Evolutionary conservation across 148 eudicot genomes (phyloP).

Genomic region (Fagopyrum tataricum): DNA sequence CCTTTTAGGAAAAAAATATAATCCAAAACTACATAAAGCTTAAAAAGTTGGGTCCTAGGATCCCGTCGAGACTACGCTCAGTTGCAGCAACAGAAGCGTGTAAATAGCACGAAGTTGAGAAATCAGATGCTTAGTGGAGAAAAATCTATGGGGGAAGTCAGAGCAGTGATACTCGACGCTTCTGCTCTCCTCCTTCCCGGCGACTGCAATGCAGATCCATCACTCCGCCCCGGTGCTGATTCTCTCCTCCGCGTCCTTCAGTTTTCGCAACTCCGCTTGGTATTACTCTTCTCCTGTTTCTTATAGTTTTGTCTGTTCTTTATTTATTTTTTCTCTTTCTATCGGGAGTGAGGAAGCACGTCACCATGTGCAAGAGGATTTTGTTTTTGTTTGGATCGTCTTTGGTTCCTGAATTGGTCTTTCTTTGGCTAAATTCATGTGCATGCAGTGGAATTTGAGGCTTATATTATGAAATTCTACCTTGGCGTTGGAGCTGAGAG

Average conservation of each 20-base stretch:
- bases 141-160: slow-evolving; percentile 27
- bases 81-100: no score
- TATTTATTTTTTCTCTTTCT: neutral
- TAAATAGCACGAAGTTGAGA: neutral
- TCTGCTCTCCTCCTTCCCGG: slow-evolving; percentile 29
- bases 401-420: neutral
- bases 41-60: no score
- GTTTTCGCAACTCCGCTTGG: slow-evolving; percentile 54
- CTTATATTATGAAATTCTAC: neutral
- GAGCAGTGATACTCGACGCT: slow-evolving; percentile 46
- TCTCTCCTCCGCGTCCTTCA: slow-evolving; percentile 54
- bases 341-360: neutral
- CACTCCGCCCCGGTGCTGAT: slow-evolving; percentile 36
- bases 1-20: no score
- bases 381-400: neutral
- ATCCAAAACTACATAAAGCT: no score
- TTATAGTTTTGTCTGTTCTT: neutral
- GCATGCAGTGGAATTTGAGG: neutral
- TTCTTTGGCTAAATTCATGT: slow-evolving; percentile 9
- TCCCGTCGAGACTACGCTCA: no score
- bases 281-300: slow-evolving; percentile 13
- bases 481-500: neutral
- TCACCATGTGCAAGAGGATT: neutral
- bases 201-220: slow-evolving; percentile 17
- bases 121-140: neutral